Base-by-base conservation (phyloP, 169 alveolate species). In the Cryptosporidium ryanae region DNA sequence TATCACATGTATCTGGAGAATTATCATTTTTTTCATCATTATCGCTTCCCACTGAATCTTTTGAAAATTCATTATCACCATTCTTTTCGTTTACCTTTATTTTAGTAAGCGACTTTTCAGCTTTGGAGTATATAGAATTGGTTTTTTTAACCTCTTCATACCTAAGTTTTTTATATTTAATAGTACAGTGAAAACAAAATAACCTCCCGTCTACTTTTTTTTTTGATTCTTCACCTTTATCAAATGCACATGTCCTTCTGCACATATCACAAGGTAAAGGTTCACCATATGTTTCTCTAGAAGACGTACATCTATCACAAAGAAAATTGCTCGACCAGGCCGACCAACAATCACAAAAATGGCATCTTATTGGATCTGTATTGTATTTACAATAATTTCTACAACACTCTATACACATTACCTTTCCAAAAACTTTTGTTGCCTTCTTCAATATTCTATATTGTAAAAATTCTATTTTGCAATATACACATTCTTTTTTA, bases 201-300 rank as follows among this genome's bases (percentile, higher is more conserved):
- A 76, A 38, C 29, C 87, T 76, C 23, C 87, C 87, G 38, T 76
- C 87, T 5, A 76, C 43, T 50, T 76, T 76, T 61, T 76, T 55
- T 31, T 48, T 76, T 7, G 71, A 55, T n/a, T 76, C 87, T 25
- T 55, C 87, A 17, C 87, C 87, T 46, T 71, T 76, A 61, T 76
- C 87, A 38, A 76, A 76, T 13, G 87, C 87, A 76, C 87, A 76
- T 23, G 34, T 32, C 18, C 43, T 76, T 63, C 87, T 76, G 38
- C 87, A 76, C 87, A 76, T 76, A 76, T 76, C 87, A n/a, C 87
- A 76, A 25, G 87, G 87, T 55, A 76, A 50, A 23, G 87, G 87
- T 52, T 76, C 87, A 8, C 87, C 87, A 46, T 55, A 76, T 34
- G 31, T 46, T 48, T 76, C 87, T 46, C 87, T 55, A 12, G 68